These are phyloP conservation scores for Orbilia javanica DNA, from an alignment of 2,329 filamentous ascomycete species.

Conservation along the genomic window DNA sequence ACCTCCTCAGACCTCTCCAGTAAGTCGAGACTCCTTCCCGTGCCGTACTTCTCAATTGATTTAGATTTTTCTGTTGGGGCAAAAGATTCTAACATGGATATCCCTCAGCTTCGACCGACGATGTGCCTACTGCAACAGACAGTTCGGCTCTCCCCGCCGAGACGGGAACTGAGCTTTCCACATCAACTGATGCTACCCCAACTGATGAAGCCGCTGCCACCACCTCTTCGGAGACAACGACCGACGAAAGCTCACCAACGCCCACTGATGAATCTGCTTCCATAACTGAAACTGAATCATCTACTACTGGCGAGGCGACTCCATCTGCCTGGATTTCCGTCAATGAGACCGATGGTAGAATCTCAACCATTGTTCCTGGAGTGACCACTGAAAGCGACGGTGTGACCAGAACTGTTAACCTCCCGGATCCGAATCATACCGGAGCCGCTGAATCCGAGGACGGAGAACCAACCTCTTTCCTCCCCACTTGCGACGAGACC, in stretches of 20 bases:
- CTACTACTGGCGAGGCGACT: constrained; percentile 16
- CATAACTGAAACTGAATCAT: constrained; percentile 32
- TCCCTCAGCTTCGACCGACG: constrained; percentile 19
- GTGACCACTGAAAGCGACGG: constrained; percentile 50
- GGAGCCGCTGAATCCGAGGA: constrained; percentile 18
- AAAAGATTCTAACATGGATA: constrained; percentile 26
- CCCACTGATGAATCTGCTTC: constrained; percentile 21
- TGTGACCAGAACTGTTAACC: constrained; percentile 44
- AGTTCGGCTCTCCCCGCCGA: constrained; percentile 32
- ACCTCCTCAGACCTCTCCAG: constrained; percentile 36
- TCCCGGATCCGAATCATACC: constrained; percentile 36
- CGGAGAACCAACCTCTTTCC: constrained; percentile 46
- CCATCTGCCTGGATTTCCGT: constrained; percentile 52
- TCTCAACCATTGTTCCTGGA: constrained; percentile 40
- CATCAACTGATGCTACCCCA: constrained; percentile 10
- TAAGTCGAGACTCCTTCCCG: not conserved
- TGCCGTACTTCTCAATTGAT: not conserved
- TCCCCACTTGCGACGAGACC: constrained; percentile 46
- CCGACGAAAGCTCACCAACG: constrained; percentile 20
- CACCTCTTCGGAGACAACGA: constrained; percentile 6
- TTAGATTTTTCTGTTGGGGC: not conserved
- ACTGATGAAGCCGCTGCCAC: constrained; percentile 10
- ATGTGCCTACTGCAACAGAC: constrained; percentile 28
- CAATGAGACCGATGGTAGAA: constrained; percentile 52
- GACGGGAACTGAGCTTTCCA: constrained; percentile 18